Evolutionary conservation across 2,329 filamentous ascomycete species (phyloP), one percentile per base, ranked within the genome.

Genomic region (Emergomyces orientalis): DNA sequence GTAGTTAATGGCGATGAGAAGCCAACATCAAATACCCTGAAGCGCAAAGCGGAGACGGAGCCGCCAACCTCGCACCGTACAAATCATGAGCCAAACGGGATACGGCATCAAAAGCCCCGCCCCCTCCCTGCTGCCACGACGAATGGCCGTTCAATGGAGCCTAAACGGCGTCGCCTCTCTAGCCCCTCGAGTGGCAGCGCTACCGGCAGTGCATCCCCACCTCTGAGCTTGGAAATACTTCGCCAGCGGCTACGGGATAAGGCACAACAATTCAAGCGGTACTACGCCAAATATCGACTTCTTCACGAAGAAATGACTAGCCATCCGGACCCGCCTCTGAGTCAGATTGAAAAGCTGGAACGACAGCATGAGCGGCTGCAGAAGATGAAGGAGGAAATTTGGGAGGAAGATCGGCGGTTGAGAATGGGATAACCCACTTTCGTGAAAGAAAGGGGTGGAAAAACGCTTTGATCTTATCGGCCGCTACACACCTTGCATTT

Each of bases 331-430:
- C 76, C 80, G 3, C 77, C 81, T 9, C 77, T 75, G 58, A 73
- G 78, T 27, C 81, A 86, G 67, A 73, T 84, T 64, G 78, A 81
- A 52, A 76, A 79, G 63, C 69, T 87, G 61, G 78, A 80, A 69
- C 77, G 75, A 63, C 82, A 84, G 78, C 82, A 85, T 70, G 72
- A 74, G 67, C 76, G 78, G 67, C 71, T 85, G 56, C 77, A 81
- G 68, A 77, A 77, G 66, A 82, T 84, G 80, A 86, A 86, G 75
- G 73, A 78, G 64, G 81, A 85, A 69, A 85, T 86, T 65, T 78
- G 76, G 76, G 75, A 76, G 45, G 76, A 78, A 65, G 72, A 78
- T 67, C 71, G 72, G 62, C 72, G 72, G 41, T 67, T 78, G 8
- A 71, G 72, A 27, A 68, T 60, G 61, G 39, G 59, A n/a, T 56